These are phyloP conservation scores for Rheum nobile DNA, from an alignment of 148 eudicot genomes.

Conservation along the genomic window DNA sequence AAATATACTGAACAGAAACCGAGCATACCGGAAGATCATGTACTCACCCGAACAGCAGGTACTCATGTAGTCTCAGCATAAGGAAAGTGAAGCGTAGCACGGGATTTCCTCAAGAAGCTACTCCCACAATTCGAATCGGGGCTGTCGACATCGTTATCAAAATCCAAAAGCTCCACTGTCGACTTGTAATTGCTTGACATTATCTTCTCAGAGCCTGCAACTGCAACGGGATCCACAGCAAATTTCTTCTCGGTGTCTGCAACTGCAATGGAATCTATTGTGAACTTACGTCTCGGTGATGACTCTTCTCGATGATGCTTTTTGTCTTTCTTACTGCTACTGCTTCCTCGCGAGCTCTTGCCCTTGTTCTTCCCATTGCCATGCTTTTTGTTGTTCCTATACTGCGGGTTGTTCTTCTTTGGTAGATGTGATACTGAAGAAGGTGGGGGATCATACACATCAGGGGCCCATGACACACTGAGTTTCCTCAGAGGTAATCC, in stretches of 20 bases:
- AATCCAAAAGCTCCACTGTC: slow-evolving; percentile 25
- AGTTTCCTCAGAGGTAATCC: slow-evolving; percentile 39
- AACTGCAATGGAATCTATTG: not conserved
- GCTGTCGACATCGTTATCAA: slow-evolving; percentile 26
- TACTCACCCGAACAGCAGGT: not conserved
- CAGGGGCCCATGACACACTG: slow-evolving; percentile 85
- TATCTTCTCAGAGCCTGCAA: slow-evolving; percentile 14
- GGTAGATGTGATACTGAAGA: slow-evolving; percentile 46
- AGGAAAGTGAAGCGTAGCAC: slow-evolving; percentile 38
- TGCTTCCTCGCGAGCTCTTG: slow-evolving; percentile 35
- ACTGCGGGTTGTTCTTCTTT: slow-evolving; percentile 30
- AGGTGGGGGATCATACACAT: slow-evolving; percentile 81
- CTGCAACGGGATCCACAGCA: slow-evolving; percentile 10
- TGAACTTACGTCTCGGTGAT: not conserved
- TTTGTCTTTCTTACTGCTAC: slow-evolving; percentile 37
- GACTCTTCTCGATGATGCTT: slow-evolving; percentile 39
- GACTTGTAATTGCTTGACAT: slow-evolving; percentile 21
- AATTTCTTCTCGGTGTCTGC: not conserved
- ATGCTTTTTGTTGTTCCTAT: slow-evolving; percentile 42
- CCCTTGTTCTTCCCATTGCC: slow-evolving; percentile 63
- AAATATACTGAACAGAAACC: not conserved
- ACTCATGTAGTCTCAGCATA: slow-evolving; percentile 47
- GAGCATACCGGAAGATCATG: not conserved
- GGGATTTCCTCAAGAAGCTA: slow-evolving; percentile 46
- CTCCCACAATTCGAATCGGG: slow-evolving; percentile 49